Conservation (phyloP, 768 basidiomycete species). For the Paxillus ammoniavirescens region DNA sequence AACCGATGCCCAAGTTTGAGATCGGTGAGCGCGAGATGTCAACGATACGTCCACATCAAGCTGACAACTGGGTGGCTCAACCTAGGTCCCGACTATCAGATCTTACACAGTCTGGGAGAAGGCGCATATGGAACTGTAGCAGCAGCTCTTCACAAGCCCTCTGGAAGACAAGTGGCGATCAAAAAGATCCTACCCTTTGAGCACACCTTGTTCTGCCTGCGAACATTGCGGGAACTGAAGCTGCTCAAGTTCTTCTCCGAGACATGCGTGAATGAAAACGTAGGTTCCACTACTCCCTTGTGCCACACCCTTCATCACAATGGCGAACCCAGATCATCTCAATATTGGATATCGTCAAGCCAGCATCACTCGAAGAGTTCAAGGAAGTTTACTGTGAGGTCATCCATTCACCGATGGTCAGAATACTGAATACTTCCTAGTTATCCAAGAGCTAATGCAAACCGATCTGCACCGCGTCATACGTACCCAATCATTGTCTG, state of each 20-base stretch:
- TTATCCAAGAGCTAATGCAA: conserved; percentile 87
- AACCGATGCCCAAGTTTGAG: conserved; percentile 73
- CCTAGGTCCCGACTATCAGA: conserved; percentile 68
- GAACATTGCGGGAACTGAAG: conserved; percentile 90
- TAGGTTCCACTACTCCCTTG: conserved; percentile 27
- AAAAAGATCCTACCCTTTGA: conserved; percentile 96
- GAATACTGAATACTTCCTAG: conserved; percentile 32
- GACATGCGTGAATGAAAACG: conserved; percentile 79
- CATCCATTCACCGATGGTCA: background rate
- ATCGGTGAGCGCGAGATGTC: conserved; percentile 44
- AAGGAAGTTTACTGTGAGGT: conserved; percentile 81
- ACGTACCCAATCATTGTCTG: conserved; percentile 83
- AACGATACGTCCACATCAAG: background rate
- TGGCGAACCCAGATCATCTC: conserved; percentile 69
- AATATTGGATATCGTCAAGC: conserved; percentile 88
- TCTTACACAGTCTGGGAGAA: conserved; percentile 75
- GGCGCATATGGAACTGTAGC: conserved; percentile 91
- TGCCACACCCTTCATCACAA: conserved; percentile 2
- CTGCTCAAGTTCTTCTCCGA: conserved; percentile 83
- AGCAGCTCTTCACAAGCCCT: conserved; percentile 82
- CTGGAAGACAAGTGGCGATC: conserved; percentile 85
- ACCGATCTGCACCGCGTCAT: conserved; percentile 91
- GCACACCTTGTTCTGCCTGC: conserved; percentile 86
- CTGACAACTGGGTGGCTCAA: conserved; percentile 7
- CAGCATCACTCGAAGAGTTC: conserved; percentile 69